phyloP scores from a whole-genome alignment of 2,329 filamentous ascomycete genomes.

The Aspergillus eucalypticola region DNA sequence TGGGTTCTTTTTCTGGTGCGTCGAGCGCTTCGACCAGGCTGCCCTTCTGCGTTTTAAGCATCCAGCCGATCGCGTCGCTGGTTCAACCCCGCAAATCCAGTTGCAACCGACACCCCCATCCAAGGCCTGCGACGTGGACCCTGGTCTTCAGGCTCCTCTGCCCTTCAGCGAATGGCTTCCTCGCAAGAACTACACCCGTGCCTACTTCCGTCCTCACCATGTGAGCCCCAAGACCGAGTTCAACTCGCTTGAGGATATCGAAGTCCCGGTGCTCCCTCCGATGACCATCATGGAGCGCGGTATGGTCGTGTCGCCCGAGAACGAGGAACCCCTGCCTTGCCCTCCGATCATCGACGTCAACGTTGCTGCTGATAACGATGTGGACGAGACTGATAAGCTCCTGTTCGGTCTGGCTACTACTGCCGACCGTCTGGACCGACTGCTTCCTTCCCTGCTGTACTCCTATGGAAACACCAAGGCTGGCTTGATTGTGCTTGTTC shows the following conservation, averaged over 20 bases:
- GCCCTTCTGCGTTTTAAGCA: conserved; percentile 40
- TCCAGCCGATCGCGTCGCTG: conserved; percentile 33
- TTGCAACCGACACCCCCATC: conserved; percentile 21
- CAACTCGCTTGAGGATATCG: conserved; percentile 40
- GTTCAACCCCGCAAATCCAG: conserved; percentile 24
- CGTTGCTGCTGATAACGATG: conserved; percentile 41
- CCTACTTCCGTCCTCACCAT: conserved; percentile 43
- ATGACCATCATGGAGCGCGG: conserved; percentile 43
- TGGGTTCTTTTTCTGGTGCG: conserved; percentile 43
- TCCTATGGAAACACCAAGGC: conserved; percentile 46
- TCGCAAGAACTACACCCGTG: conserved; percentile 47
- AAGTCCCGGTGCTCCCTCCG: conserved; percentile 40
- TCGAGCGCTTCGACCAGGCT: conserved; percentile 42
- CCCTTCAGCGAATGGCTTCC: conserved; percentile 44
- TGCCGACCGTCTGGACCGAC: conserved; percentile 43
- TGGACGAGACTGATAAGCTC: conserved; percentile 44
- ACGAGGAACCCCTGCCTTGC: conserved; percentile 36
- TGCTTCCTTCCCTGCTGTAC: conserved; percentile 45
- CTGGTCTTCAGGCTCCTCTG: conserved; percentile 35
- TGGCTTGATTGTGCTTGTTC: conserved; percentile 43
- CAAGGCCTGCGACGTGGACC: conserved; percentile 38
- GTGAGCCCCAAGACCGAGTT: conserved; percentile 41
- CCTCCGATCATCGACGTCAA: conserved; percentile 43
- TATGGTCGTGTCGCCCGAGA: conserved; percentile 38
- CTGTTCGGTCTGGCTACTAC: conserved; percentile 46